Evolutionary conservation across 2,329 filamentous ascomycete genomes (phyloP).

Genomic region (Hymenoscyphus occultus): DNA sequence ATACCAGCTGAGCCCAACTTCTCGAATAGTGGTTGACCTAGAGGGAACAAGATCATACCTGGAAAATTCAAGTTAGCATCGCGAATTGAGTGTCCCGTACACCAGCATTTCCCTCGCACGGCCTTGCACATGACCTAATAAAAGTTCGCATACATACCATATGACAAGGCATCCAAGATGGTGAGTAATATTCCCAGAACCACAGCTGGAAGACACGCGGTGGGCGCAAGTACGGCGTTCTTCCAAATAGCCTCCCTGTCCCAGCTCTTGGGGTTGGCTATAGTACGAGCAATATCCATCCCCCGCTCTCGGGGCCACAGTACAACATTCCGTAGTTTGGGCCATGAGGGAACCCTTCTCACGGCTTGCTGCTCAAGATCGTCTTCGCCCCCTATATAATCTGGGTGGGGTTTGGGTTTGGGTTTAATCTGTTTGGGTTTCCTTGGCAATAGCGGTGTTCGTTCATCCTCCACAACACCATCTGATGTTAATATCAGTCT

Average conservation of each 20-base stretch:
- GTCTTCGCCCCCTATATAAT: constrained; percentile 34
- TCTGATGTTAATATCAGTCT: constrained; percentile 28
- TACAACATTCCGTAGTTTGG: constrained; percentile 30
- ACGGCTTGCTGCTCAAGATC: constrained; percentile 33
- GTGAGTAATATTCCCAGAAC: constrained; percentile 87
- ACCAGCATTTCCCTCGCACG: background rate
- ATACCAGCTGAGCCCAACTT: constrained; percentile 89
- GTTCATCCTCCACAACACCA: constrained; percentile 30
- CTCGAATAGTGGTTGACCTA: constrained; percentile 82
- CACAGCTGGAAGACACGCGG: constrained; percentile 76
- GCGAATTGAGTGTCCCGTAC: background rate
- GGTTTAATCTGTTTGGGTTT: constrained; percentile 18
- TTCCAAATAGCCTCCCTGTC: constrained; percentile 63
- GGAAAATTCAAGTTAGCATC: background rate
- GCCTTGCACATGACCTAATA: background rate
- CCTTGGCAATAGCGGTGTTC: constrained; percentile 31
- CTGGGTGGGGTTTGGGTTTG: constrained; percentile 19
- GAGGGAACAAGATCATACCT: constrained; percentile 91
- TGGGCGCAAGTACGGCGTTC: constrained; percentile 62
- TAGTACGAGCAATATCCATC: constrained; percentile 24
- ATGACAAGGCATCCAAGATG: constrained; percentile 89
- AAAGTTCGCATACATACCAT: constrained; percentile 53
- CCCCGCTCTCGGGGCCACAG: constrained; percentile 27
- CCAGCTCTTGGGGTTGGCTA: constrained; percentile 68
- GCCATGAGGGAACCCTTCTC: constrained; percentile 27